Evolutionary conservation across 2,329 filamentous ascomycete genomes (phyloP).

Genomic region (Fusarium guadeloupense): DNA sequence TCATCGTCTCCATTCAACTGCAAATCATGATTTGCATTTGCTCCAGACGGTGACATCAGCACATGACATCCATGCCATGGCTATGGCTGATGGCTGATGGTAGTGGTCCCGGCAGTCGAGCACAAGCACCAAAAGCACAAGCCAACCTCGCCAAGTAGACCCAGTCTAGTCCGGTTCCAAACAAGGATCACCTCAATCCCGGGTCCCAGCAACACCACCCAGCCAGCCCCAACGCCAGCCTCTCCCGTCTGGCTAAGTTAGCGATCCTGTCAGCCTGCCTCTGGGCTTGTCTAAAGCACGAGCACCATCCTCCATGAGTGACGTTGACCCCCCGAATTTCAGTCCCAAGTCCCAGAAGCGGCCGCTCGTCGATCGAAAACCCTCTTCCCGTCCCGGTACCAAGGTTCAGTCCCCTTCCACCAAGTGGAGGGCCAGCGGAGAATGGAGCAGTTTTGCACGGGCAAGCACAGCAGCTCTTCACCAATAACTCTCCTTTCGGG

Average conservation of each 20-base stretch:
- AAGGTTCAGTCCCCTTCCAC: conserved; percentile 19
- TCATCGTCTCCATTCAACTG: neutral
- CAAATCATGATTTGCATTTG: conserved; percentile 21
- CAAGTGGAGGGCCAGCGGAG: conserved; percentile 14
- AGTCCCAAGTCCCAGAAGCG: neutral
- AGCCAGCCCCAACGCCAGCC: conserved; percentile 14
- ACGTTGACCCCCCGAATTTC: neutral
- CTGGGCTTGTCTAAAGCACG: too few relatives aligned
- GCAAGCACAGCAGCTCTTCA: neutral
- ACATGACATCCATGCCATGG: neutral
- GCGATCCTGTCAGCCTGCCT: neutral
- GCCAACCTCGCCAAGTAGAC: neutral
- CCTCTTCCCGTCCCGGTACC: conserved; percentile 11
- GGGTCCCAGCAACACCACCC: neutral
- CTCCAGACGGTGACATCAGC: conserved; percentile 19
- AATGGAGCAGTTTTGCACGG: conserved; percentile 8
- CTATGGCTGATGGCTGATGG: too few relatives aligned
- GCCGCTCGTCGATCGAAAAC: conserved; percentile 12
- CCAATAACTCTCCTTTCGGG: conserved; percentile 21
- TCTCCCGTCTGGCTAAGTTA: conserved; percentile 30
- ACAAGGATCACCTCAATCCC: conserved; percentile 11
- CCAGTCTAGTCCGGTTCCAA: conserved; percentile 2
- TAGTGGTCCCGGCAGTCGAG: conserved; percentile 14
- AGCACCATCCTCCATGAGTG: too few relatives aligned
- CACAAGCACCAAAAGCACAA: neutral